Percentiles rank a stretch among this genome's conserved stretches.
Conservation (phyloP, 306 rosid genomes). For the Vigna hirtella region DNA sequence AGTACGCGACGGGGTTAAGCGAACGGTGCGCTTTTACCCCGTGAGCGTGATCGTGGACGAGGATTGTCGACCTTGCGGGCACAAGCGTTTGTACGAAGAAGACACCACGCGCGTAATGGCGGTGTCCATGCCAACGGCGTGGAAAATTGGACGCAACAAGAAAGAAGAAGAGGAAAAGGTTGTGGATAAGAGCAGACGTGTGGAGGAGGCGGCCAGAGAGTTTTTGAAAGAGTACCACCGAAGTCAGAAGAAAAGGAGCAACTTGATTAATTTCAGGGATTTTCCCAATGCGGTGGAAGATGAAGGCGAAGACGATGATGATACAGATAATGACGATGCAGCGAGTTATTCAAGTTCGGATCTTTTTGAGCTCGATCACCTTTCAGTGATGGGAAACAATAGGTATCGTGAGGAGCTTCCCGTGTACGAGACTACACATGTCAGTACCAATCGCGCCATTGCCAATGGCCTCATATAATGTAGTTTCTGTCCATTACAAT, state of each 20-base stretch:
- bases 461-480: slow-evolving; percentile 59
- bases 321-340: slow-evolving; percentile 59
- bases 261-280: slow-evolving; percentile 44
- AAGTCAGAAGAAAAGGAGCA: slow-evolving; percentile 52
- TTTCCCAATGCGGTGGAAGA: slow-evolving; percentile 19
- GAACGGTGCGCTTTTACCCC: slow-evolving; percentile 83
- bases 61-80: slow-evolving; percentile 69
- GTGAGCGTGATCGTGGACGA: slow-evolving; percentile 79
- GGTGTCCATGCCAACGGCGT: slow-evolving; percentile 57
- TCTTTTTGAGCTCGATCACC: slow-evolving; percentile 94
- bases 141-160: slow-evolving; percentile 68
- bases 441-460: slow-evolving; percentile 71
- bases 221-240: slow-evolving; percentile 61
- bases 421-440: slow-evolving; percentile 81
- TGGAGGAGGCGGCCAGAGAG: slow-evolving; percentile 60
- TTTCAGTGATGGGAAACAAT: slow-evolving; percentile 50
- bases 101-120: slow-evolving; percentile 46
- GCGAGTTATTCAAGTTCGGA: slow-evolving; percentile 91
- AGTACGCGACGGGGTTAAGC: slow-evolving; percentile 56
- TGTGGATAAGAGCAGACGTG: slow-evolving; percentile 47
- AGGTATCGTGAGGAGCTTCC: slow-evolving; percentile 84
- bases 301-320: slow-evolving; percentile 28
- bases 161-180: slow-evolving; percentile 45
- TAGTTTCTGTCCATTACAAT: slow-evolving; percentile 31
- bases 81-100: slow-evolving; percentile 60